Percentiles rank a stretch among this genome's conserved stretches.
Conservation (phyloP, 2,329 filamentous ascomycete genomes). For the Colletotrichum cordylinicola region DNA sequence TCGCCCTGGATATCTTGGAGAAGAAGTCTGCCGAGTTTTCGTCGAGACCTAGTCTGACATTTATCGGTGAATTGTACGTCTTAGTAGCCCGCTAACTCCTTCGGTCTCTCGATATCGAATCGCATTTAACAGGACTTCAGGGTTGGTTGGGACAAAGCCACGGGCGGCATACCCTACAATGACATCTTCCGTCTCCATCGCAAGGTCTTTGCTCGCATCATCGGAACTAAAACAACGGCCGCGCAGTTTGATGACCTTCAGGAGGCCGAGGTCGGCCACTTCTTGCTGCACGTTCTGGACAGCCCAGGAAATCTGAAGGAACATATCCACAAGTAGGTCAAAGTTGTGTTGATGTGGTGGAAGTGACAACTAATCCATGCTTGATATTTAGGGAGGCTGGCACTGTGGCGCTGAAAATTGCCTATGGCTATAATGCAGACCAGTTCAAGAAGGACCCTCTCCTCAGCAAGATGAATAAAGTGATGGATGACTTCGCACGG, state of each 20-base stretch:
- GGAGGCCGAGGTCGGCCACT: conserved; percentile 47
- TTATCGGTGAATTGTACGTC: conserved; percentile 40
- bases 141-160: conserved; percentile 41
- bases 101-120: neutral
- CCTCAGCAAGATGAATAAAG: conserved; percentile 6
- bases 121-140: neutral
- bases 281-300: conserved; percentile 45
- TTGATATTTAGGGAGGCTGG: conserved; percentile 28
- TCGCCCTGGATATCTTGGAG: conserved; percentile 42
- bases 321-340: conserved; percentile 43
- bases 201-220: conserved; percentile 45
- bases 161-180: conserved; percentile 40
- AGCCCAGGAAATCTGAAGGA: conserved; percentile 39
- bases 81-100: neutral
- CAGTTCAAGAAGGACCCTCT: conserved; percentile 9
- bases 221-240: conserved; percentile 46
- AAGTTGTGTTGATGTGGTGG: neutral
- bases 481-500: conserved; percentile 11
- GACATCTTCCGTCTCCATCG: conserved; percentile 44
- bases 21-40: conserved; percentile 35
- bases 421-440: conserved; percentile 21
- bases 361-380: neutral
- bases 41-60: conserved; percentile 34
- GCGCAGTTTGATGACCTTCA: conserved; percentile 45
- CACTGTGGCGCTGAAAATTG: conserved; percentile 4